These are phyloP conservation scores for Zymoseptoria crescenta DNA, from an alignment of 2,329 filamentous ascomycete species.

Conservation along the genomic window DNA sequence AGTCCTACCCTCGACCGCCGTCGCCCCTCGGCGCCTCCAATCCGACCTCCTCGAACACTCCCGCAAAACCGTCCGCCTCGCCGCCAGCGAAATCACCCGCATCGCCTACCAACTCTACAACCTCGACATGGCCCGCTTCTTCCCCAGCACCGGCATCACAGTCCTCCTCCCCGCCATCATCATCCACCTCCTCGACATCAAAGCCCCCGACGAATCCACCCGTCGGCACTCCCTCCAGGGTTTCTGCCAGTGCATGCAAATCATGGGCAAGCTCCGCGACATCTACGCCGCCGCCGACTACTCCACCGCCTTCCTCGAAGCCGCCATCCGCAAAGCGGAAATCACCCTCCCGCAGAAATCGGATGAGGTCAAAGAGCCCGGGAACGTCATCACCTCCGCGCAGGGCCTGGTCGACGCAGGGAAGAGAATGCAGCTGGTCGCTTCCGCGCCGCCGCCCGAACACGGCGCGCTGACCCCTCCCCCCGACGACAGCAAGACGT, in stretches of 20 bases:
- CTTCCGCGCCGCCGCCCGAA: conserved; percentile 8
- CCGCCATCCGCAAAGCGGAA: conserved; percentile 77
- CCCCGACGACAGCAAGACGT: conserved; percentile 16
- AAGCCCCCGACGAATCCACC: conserved; percentile 65
- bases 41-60: conserved; percentile 75
- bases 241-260: conserved; percentile 86
- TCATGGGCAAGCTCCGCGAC: conserved; percentile 78
- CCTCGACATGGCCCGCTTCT: conserved; percentile 64
- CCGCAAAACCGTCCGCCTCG: conserved; percentile 71
- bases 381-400: conserved; percentile 33
- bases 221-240: conserved; percentile 67
- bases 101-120: conserved; percentile 72
- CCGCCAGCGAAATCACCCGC: conserved; percentile 75
- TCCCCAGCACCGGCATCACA: conserved; percentile 85
- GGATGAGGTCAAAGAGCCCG: conserved; percentile 25
- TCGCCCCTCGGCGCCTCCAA: conserved; percentile 37
- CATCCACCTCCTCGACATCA: conserved; percentile 87
- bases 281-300: conserved; percentile 93
- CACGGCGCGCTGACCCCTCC: conserved; percentile 25
- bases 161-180: conserved; percentile 89
- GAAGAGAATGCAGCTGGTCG: conserved; percentile 31
- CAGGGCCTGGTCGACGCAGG: conserved; percentile 42
- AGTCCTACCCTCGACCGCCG: conserved; percentile 64
- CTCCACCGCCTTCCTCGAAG: conserved; percentile 89
- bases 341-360: conserved; percentile 54